Percentiles rank a stretch among this genome's conserved stretches.
Conservation (phyloP, 1,139 yeast species). For the Geotrichum klebahnii region DNA sequence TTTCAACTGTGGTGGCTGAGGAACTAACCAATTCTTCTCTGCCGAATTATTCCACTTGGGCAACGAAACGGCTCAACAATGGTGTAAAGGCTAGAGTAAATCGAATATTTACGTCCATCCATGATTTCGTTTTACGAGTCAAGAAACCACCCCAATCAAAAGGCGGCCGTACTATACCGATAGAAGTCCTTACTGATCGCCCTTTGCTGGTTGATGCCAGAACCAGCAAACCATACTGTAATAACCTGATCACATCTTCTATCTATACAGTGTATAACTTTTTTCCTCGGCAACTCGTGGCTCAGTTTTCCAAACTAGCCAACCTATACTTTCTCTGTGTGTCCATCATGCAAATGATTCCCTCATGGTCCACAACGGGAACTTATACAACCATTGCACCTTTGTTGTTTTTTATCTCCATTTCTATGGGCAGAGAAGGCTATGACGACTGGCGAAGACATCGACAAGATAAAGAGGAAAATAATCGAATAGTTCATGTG, state of each 20-base stretch:
- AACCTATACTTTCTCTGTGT: slow-evolving; percentile 80
- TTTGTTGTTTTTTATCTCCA: slow-evolving; percentile 75
- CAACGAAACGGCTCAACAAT: slow-evolving; percentile 29
- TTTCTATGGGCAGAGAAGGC: slow-evolving; percentile 89
- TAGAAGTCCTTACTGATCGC: slow-evolving; percentile 39
- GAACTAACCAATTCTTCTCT: slow-evolving; percentile 44
- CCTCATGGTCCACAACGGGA: slow-evolving; percentile 97
- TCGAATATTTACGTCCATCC: slow-evolving; percentile 12
- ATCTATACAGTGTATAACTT: slow-evolving; percentile 78
- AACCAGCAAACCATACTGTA: slow-evolving; percentile 55
- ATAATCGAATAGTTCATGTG: slow-evolving; percentile 54
- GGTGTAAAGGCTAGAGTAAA: slow-evolving; percentile 20
- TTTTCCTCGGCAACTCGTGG: slow-evolving; percentile 79
- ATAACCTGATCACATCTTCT: slow-evolving; percentile 77
- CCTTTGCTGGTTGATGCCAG: slow-evolving; percentile 57
- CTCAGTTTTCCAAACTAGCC: slow-evolving; percentile 90
- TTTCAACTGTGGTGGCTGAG: slow-evolving; percentile 50
- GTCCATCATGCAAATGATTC: slow-evolving; percentile 91
- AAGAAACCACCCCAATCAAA: slow-evolving; percentile 51
- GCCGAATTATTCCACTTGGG: slow-evolving; percentile 34
- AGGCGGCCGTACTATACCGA: slow-evolving; percentile 74
- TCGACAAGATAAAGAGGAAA: slow-evolving; percentile 78
- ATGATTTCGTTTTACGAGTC: slow-evolving; percentile 44
- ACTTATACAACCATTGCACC: slow-evolving; percentile 91
- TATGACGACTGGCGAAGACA: slow-evolving; percentile 90